A percentile compares a stretch with the other conserved stretches of the same genome.
Conservation (phyloP, 768 basidiomycete genomes). For the Boletus speciosus region DNA sequence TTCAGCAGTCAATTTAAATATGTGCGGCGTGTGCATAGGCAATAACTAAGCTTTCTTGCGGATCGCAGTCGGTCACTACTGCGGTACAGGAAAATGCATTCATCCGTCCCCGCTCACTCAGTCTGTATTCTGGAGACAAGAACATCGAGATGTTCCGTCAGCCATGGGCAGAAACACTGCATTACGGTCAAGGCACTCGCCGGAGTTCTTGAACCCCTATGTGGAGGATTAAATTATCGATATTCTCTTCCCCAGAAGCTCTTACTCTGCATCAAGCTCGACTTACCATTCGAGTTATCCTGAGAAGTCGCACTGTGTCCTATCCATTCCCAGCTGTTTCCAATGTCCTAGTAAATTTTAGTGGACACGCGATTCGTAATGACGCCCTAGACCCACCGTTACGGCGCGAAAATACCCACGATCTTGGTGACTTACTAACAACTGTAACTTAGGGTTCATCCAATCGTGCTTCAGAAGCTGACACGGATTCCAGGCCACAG, state of each 20-base stretch:
- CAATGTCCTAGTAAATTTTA: background rate
- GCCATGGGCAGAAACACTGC: background rate
- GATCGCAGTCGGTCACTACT: constrained; percentile 6
- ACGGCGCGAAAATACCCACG: background rate
- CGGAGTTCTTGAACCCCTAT: background rate
- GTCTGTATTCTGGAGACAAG: background rate
- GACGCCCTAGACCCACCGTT: background rate
- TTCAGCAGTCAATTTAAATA: background rate
- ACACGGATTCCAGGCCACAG: background rate
- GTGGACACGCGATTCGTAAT: background rate
- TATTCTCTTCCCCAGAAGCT: constrained; percentile 1
- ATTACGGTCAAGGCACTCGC: constrained; percentile 1
- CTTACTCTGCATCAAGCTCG: background rate
- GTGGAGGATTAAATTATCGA: background rate
- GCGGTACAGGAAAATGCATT: background rate
- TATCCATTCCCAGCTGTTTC: constrained; percentile 1
- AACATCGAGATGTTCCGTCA: background rate
- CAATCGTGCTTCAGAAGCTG: background rate
- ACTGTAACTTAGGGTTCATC: background rate
- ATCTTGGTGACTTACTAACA: background rate
- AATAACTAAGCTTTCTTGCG: constrained; percentile 10
- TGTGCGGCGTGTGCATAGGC: background rate
- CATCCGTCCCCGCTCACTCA: background rate
- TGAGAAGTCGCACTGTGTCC: background rate
- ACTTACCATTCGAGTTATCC: background rate